Conservation (phyloP, 2,329 filamentous ascomycete genomes). For the Alternaria metachromatica region DNA sequence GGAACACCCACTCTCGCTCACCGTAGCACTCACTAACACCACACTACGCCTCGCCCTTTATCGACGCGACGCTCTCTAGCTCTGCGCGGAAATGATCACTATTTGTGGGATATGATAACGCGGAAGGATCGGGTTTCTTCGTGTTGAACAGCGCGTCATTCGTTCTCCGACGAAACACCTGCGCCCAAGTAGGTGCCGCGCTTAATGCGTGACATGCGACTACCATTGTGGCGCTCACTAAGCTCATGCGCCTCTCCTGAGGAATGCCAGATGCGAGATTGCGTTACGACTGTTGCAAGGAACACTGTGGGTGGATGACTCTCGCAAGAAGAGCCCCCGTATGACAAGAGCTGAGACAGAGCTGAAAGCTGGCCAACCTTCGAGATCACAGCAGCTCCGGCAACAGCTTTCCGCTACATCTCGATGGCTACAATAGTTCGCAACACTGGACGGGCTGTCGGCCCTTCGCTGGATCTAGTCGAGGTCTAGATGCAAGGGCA, state of each 20-base stretch:
- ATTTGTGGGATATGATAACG: conserved; percentile 12
- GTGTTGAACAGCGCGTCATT: conserved; percentile 23
- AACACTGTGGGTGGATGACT: neutral
- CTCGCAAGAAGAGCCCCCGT: neutral
- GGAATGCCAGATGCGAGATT: conserved; percentile 24
- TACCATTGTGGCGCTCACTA: conserved; percentile 23
- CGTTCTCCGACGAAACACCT: conserved; percentile 10
- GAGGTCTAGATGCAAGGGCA: conserved; percentile 26
- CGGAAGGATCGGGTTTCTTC: conserved; percentile 2
- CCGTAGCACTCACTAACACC: neutral
- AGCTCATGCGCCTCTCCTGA: conserved; percentile 14
- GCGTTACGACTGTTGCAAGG: conserved; percentile 1
- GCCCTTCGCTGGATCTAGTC: conserved; percentile 16
- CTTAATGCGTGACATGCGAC: conserved; percentile 14
- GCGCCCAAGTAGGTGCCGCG: conserved; percentile 9
- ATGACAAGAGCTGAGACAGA: conserved; percentile 10
- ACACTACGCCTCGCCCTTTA: neutral
- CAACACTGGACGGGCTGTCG: conserved; percentile 8
- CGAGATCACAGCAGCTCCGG: neutral
- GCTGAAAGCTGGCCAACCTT: neutral
- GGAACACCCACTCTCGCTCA: neutral
- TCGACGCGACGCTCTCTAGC: neutral
- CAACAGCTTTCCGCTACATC: neutral
- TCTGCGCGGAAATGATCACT: conserved; percentile 4
- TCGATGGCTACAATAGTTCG: conserved; percentile 3